Conservation (phyloP, 768 basidiomycete species). For the Boletus tomentosulus region DNA sequence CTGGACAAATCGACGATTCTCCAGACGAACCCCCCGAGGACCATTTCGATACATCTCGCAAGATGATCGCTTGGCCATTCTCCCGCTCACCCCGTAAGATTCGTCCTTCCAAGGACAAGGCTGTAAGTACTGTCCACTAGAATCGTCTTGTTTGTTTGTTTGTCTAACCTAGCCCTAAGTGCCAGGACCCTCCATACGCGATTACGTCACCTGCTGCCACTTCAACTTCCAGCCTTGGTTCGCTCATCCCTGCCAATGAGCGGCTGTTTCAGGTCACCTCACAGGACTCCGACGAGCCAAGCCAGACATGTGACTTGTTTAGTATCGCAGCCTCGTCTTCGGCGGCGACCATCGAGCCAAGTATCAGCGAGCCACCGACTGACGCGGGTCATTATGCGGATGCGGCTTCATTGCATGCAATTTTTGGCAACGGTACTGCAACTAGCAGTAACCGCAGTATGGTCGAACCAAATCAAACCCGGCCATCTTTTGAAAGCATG, state of each 20-base stretch:
- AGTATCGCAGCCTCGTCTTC: conserved; percentile 6
- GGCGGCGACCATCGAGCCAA: not conserved
- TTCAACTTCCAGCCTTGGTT: conserved; percentile 30
- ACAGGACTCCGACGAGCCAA: conserved; percentile 10
- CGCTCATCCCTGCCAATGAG: conserved; percentile 25
- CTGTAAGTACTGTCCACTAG: conserved; percentile 10
- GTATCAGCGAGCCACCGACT: not conserved
- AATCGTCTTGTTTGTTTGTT: not conserved
- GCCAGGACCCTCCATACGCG: conserved; percentile 13
- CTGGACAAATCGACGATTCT: conserved; percentile 3
- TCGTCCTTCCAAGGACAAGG: conserved; percentile 8
- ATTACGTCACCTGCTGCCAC: conserved; percentile 16
- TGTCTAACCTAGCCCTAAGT: conserved; percentile 1
- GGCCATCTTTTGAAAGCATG: conserved; percentile 1
- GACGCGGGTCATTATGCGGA: not conserved
- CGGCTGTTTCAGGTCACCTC: conserved; percentile 18
- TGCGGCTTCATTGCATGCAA: conserved; percentile 1
- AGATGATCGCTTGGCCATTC: conserved; percentile 29
- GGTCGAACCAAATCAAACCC: conserved; percentile 1
- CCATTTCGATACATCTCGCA: conserved; percentile 20
- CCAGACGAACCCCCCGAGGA: conserved; percentile 9
- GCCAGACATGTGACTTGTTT: not conserved
- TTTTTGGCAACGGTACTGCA: conserved; percentile 8
- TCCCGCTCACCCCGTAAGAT: conserved; percentile 22
- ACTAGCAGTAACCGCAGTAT: not conserved